These are phyloP conservation scores for Chlamydomonas sp. DNA, from an alignment of 139 green algal species.

Conservation along the genomic window DNA sequence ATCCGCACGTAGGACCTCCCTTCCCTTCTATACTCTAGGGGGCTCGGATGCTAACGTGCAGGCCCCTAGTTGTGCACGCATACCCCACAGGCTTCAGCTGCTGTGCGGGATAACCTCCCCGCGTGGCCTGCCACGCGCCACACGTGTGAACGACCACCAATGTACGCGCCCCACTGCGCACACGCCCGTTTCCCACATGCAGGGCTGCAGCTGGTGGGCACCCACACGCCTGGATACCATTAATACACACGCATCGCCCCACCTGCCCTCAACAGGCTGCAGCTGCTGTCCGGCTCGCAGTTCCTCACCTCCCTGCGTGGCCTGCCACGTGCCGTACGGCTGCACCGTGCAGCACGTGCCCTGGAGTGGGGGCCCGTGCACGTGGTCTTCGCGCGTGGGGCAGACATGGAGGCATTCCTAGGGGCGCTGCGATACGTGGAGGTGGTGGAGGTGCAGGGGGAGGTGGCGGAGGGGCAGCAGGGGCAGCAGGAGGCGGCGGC, in stretches of 20 bases:
- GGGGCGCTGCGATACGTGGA: slow-evolving; percentile 39
- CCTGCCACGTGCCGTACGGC: slow-evolving; percentile 34
- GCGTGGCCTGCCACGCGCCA: too few relatives aligned
- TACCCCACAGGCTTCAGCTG: neutral
- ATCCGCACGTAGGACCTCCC: too few relatives aligned
- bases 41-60: too few relatives aligned
- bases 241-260: neutral
- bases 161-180: too few relatives aligned
- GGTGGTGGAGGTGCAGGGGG: neutral
- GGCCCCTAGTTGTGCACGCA: neutral
- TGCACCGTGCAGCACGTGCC: slow-evolving; percentile 11
- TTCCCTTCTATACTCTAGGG: too few relatives aligned
- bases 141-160: neutral
- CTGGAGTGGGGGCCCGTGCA: slow-evolving; percentile 44
- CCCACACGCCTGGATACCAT: neutral
- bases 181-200: neutral
- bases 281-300: slow-evolving; percentile 51
- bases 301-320: slow-evolving; percentile 52
- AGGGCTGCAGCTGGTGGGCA: too few relatives aligned
- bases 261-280: slow-evolving; percentile 24
- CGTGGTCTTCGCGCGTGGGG: slow-evolving; percentile 20
- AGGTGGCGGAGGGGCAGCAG: too few relatives aligned
- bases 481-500: too few relatives aligned
- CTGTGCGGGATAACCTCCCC: too few relatives aligned
- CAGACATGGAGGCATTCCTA: slow-evolving; percentile 47